Percentiles rank a stretch among this genome's conserved stretches.
These are phyloP conservation scores for Colletotrichum lentis DNA, from an alignment of 2,329 filamentous ascomycete genomes.

Conservation along the genomic window DNA sequence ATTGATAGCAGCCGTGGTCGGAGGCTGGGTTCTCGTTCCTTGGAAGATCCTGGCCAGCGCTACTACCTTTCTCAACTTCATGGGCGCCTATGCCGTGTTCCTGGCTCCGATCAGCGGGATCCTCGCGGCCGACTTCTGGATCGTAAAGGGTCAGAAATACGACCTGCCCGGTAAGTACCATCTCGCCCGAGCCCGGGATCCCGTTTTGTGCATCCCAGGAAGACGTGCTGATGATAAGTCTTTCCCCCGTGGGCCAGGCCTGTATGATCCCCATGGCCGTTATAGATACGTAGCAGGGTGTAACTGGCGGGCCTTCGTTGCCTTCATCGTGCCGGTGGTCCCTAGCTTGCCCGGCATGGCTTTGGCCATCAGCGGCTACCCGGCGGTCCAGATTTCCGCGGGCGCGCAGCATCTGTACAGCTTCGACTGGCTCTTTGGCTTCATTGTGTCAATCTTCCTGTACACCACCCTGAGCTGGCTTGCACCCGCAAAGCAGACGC, in stretches of 20 bases:
- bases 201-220: background rate
- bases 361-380: conserved; percentile 49
- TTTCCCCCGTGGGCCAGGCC: background rate
- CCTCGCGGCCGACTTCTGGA: conserved; percentile 68
- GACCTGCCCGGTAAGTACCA: conserved; percentile 47
- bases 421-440: conserved; percentile 39
- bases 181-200: too few relatives aligned
- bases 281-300: conserved; percentile 56
- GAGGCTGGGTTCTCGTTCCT: conserved; percentile 67
- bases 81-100: conserved; percentile 68
- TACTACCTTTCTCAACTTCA: conserved; percentile 68
- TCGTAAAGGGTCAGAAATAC: conserved; percentile 62
- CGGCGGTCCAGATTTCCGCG: conserved; percentile 25
- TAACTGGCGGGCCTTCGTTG: conserved; percentile 67
- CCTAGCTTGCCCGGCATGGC: conserved; percentile 66
- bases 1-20: conserved; percentile 61
- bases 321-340: conserved; percentile 64
- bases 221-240: background rate
- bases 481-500: conserved; percentile 34
- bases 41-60: conserved; percentile 72
- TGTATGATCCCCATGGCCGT: conserved; percentile 51
- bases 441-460: conserved; percentile 28
- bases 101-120: conserved; percentile 70
- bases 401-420: conserved; percentile 36
- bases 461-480: conserved; percentile 34